These are phyloP conservation scores for Cucurbitaria berberidis DNA, from an alignment of 2,329 filamentous ascomycete species.

Conservation along the genomic window DNA sequence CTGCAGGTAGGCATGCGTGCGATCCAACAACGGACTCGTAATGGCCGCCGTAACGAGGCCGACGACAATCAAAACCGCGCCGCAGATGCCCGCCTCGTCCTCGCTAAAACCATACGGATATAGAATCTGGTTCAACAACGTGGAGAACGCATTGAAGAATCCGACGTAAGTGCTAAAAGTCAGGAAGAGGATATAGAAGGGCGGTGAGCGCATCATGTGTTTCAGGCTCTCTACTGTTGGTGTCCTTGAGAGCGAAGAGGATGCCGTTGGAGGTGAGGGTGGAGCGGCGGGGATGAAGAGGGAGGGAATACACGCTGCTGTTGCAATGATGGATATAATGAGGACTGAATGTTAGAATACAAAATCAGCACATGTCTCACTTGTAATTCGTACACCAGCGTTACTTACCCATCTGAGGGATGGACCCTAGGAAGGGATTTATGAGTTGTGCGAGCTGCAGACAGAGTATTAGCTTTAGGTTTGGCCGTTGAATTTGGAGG, in stretches of 20 bases:
- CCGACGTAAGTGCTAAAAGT: slow-evolving; percentile 87
- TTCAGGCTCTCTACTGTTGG: slow-evolving; percentile 62
- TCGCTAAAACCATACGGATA: slow-evolving; percentile 83
- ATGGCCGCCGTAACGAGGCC: slow-evolving; percentile 80
- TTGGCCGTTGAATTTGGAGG: background rate
- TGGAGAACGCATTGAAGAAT: slow-evolving; percentile 91
- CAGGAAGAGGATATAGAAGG: slow-evolving; percentile 80
- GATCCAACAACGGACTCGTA: slow-evolving; percentile 81
- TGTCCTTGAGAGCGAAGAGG: slow-evolving; percentile 61
- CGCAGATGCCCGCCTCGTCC: slow-evolving; percentile 85
- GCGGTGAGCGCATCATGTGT: slow-evolving; percentile 59
- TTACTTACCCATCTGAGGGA: slow-evolving; percentile 84
- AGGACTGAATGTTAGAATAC: too few species aligned
- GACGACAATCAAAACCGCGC: slow-evolving; percentile 86
- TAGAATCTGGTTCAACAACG: slow-evolving; percentile 88
- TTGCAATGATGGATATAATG: slow-evolving; percentile 82
- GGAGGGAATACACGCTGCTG: slow-evolving; percentile 72
- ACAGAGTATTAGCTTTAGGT: slow-evolving; percentile 13
- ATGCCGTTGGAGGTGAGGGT: slow-evolving; percentile 76
- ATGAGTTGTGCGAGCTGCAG: slow-evolving; percentile 74
- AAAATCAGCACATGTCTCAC: too few species aligned
- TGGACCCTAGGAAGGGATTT: slow-evolving; percentile 75
- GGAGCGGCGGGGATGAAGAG: slow-evolving; percentile 80
- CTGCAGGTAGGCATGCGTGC: slow-evolving; percentile 77
- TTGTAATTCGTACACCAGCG: too few species aligned